These are phyloP conservation scores for Catharanthus roseus DNA, from an alignment of 257 asterid genomes.

Conservation along the genomic window DNA sequence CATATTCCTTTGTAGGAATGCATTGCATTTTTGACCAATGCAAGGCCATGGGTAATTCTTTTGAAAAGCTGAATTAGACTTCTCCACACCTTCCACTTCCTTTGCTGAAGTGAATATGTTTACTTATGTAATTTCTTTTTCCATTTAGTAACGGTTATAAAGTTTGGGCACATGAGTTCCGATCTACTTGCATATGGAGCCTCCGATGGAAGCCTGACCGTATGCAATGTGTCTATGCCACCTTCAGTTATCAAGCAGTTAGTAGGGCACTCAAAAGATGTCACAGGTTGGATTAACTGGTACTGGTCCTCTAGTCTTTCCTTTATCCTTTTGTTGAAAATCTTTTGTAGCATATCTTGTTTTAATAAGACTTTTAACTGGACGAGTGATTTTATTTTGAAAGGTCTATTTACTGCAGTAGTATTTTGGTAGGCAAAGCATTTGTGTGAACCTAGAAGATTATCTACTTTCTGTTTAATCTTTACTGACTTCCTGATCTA, in stretches of 20 bases:
- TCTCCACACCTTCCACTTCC: constrained; percentile 1
- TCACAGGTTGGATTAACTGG: constrained; percentile 90
- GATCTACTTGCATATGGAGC: constrained; percentile 98
- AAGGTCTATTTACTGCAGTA: neutral
- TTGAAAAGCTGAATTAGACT: constrained; percentile 15
- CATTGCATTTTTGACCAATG: constrained; percentile 96
- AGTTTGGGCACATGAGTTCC: constrained; percentile 95
- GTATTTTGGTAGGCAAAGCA: neutral
- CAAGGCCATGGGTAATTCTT: constrained; percentile 91
- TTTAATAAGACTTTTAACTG: neutral
- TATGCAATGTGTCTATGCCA: constrained; percentile 65
- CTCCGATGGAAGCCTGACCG: constrained; percentile 90
- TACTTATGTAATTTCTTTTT: constrained; percentile 20
- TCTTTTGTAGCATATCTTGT: constrained; percentile 5
- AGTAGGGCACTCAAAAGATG: constrained; percentile 91
- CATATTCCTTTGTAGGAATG: constrained; percentile 98
- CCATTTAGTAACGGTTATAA: constrained; percentile 71
- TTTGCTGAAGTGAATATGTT: constrained; percentile 8
- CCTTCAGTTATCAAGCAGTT: constrained; percentile 70
- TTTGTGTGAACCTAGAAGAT: neutral
- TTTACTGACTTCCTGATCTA: neutral
- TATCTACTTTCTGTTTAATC: neutral
- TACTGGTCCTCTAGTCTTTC: constrained; percentile 38
- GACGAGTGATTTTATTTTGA: neutral
- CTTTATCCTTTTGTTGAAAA: constrained; percentile 14